Percentiles rank a stretch among this genome's conserved stretches.
phyloP scores from a whole-genome alignment of 305 asterid species.

The Euphrasia arctica region DNA sequence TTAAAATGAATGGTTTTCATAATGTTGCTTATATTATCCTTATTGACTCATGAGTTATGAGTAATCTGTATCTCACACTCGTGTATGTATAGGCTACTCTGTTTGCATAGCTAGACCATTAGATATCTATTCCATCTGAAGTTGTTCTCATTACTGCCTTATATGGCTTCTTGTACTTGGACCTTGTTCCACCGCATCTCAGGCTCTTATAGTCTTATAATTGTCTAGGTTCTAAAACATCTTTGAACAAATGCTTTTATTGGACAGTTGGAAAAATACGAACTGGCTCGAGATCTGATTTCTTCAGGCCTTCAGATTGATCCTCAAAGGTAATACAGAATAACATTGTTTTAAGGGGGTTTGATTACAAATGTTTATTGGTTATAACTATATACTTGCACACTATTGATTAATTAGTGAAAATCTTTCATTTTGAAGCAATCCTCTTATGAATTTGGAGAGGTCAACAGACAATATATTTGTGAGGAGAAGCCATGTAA shows the following conservation, averaged over 20 bases:
- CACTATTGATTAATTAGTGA: slow-evolving; percentile 14
- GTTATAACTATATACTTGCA: slow-evolving; percentile 3
- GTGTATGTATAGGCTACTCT: slow-evolving; percentile 4
- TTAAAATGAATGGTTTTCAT: background rate
- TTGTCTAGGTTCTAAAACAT: slow-evolving; percentile 14
- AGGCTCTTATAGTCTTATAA: background rate
- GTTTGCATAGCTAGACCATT: background rate
- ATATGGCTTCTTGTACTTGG: slow-evolving; percentile 19
- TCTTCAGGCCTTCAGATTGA: slow-evolving; percentile 71
- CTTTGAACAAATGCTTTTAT: slow-evolving; percentile 24
- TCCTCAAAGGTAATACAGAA: slow-evolving; percentile 56
- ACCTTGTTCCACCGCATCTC: slow-evolving; percentile 13
- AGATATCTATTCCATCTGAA: slow-evolving; percentile 9
- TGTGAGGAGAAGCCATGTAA: slow-evolving; percentile 53
- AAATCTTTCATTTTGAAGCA: slow-evolving; percentile 43
- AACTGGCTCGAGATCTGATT: slow-evolving; percentile 68
- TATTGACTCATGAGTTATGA: background rate
- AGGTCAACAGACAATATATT: slow-evolving; percentile 37
- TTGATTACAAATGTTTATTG: slow-evolving; percentile 11
- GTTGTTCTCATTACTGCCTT: slow-evolving; percentile 17
- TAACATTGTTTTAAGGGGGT: background rate
- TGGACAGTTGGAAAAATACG: slow-evolving; percentile 86
- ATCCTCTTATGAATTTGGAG: slow-evolving; percentile 60
- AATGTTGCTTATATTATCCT: slow-evolving; percentile 17
- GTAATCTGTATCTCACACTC: slow-evolving; percentile 17